phyloP scores from a whole-genome alignment of 2,329 filamentous ascomycete species.

The Neodidymelliopsis sp. region DNA sequence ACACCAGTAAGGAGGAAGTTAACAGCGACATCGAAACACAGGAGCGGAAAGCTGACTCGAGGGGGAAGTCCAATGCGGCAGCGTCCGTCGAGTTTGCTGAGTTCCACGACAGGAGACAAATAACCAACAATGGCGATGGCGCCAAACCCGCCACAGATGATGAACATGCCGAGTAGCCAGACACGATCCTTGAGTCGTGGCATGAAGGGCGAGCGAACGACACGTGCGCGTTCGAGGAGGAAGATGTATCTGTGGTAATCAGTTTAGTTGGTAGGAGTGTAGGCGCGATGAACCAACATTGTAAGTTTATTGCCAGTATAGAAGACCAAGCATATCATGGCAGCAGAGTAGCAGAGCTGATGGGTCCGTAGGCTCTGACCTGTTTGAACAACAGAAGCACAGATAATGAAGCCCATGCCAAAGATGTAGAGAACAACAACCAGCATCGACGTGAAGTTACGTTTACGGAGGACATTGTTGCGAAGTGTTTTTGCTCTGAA shows the following conservation, averaged over 20 bases:
- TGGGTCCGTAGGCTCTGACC: conserved; percentile 35
- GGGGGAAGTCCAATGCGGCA: conserved; percentile 49
- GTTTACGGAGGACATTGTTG: conserved; percentile 22
- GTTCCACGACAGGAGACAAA: conserved; percentile 38
- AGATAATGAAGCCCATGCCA: conserved; percentile 24
- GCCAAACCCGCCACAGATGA: conserved; percentile 36
- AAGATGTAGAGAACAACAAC: conserved; percentile 21
- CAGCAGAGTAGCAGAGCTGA: conserved; percentile 40
- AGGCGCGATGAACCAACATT: conserved; percentile 27
- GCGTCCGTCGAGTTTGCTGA: conserved; percentile 36
- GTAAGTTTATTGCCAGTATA: conserved; percentile 46
- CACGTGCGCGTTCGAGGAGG: conserved; percentile 49
- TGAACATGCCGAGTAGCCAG: conserved; percentile 40
- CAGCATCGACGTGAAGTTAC: conserved; percentile 27
- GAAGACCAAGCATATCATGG: conserved; percentile 49
- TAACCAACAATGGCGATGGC: conserved; percentile 37
- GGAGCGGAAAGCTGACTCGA: conserved; percentile 42
- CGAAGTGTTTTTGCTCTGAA: conserved; percentile 20
- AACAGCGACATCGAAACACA: conserved; percentile 47
- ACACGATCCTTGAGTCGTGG: conserved; percentile 40
- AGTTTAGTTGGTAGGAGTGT: background rate
- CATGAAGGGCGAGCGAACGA: conserved; percentile 40
- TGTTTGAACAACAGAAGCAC: conserved; percentile 33
- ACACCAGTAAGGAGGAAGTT: conserved; percentile 46
- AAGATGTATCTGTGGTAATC: conserved; percentile 42